Evolutionary conservation across 495 filamentous ascomycete species (phyloP).

Genomic region (Annulohypoxylon moriforme): DNA sequence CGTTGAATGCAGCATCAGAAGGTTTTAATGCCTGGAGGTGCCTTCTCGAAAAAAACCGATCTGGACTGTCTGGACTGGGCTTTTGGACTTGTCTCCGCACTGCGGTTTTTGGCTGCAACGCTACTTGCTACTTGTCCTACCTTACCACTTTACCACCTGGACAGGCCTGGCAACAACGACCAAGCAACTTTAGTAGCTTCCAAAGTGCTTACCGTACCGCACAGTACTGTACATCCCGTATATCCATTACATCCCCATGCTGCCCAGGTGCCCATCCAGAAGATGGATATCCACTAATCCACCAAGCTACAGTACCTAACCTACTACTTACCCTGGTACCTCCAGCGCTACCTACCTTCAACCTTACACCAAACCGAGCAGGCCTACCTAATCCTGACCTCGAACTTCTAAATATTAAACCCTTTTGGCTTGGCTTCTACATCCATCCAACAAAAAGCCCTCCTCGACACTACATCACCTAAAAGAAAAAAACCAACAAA

Average conservation of each 20-base stretch:
- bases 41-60: slow-evolving; percentile 26
- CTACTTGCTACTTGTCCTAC: slow-evolving; percentile 21
- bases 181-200: not conserved
- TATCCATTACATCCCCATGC: not conserved
- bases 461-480: slow-evolving; percentile 47
- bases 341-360: slow-evolving; percentile 22
- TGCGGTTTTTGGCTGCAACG: slow-evolving; percentile 30
- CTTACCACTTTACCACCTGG: slow-evolving; percentile 1
- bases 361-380: slow-evolving; percentile 39
- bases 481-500: slow-evolving; percentile 35
- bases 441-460: slow-evolving; percentile 43
- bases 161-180: not conserved
- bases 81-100: slow-evolving; percentile 26
- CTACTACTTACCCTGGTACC: too few species aligned
- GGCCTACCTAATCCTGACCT: slow-evolving; percentile 43
- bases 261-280: too few species aligned
- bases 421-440: slow-evolving; percentile 47
- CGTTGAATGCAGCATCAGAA: not conserved
- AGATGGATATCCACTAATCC: slow-evolving; percentile 14
- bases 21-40: slow-evolving; percentile 10
- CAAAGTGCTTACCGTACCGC: not conserved
- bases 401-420: slow-evolving; percentile 46
- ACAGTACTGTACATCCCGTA: slow-evolving; percentile 6
- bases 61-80: slow-evolving; percentile 40
- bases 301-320: slow-evolving; percentile 11